A percentile compares a stretch with the other conserved stretches of the same genome.
phyloP scores from a whole-genome alignment of 768 basidiomycete species.

The Russula abietina region DNA sequence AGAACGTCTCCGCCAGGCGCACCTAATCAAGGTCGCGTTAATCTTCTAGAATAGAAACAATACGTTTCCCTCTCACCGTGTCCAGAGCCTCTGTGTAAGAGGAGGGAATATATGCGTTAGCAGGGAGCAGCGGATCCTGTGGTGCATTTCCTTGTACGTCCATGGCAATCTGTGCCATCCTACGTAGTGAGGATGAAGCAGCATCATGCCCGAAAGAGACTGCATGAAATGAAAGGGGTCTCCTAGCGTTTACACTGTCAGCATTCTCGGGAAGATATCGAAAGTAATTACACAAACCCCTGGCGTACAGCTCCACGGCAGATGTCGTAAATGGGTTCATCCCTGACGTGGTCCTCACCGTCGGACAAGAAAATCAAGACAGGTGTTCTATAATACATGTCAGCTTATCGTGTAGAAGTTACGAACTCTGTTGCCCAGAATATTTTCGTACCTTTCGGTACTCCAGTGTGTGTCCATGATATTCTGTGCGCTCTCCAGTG shows the following conservation, averaged over 20 bases:
- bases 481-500: constrained; percentile 34
- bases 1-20: constrained; percentile 51
- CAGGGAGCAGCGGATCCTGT: constrained; percentile 32
- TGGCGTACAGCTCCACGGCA: constrained; percentile 39
- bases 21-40: constrained; percentile 35
- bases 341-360: constrained; percentile 42
- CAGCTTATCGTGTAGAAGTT: constrained; percentile 3
- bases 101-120: background rate
- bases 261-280: background rate
- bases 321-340: constrained; percentile 38
- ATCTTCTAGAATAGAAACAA: background rate
- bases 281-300: constrained; percentile 33
- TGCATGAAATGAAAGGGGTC: constrained; percentile 52
- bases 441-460: constrained; percentile 40
- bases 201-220: constrained; percentile 48
- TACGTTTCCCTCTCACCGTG: background rate
- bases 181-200: constrained; percentile 32
- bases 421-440: background rate
- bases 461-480: constrained; percentile 47
- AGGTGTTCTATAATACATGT: constrained; percentile 35
- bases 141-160: constrained; percentile 44
- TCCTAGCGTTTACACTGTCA: constrained; percentile 32
- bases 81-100: constrained; percentile 43
- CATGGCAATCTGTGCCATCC: constrained; percentile 48
- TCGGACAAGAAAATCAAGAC: constrained; percentile 55